Evolutionary conservation across 2,329 filamentous ascomycete genomes (phyloP), one percentile per base, ranked within the genome.

Genomic region (Trichoderma guizhouense): DNA sequence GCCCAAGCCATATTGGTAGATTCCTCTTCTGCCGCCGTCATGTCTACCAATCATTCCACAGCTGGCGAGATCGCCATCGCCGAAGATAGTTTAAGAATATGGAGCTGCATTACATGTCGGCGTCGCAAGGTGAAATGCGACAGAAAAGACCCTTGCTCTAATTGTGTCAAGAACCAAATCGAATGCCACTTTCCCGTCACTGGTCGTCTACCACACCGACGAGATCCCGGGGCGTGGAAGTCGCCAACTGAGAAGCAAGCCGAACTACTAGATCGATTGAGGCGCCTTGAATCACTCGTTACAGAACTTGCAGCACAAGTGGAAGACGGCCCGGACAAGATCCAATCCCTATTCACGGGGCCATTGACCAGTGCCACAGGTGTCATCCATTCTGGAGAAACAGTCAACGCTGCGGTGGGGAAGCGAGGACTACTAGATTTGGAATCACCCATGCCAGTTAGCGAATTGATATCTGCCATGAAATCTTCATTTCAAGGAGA

Each of bases 261-360:
- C 15, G 39, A 47, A 7, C 43, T 47, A 9, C 18, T 47, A 11
- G 43, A 47, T n/a, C 43, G 43, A 21, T 18, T 63, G 15, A 72
- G 80, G 7, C 76, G 79, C 1, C 75, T 80, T 0, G 79, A 80
- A 63, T 73, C 78, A 3, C 76, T 80, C 8, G 79, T 80, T 51
- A 65, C 62, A 47, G 64, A 68, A 34, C 64, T 68, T 21, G 64
- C 47, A 53, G 64, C 64, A 60, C 64, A 68, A 53, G 64, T 68
- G 47, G 64, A 68, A 34, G 64, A 58, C 14, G 64, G 64, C 5
- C 39, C 62, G 7, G 28, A 47, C 24, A 47, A 51, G 39, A 12
- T 51, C 36, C 39, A 65, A 24, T 32, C 62, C 26, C n/a, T 51
- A 30, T 24, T 51, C 39, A 21, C 15, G 62, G 43, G 7, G 18